phyloP scores from a whole-genome alignment of 2,329 filamentous ascomycete genomes.

The Aspergillus ustus region DNA sequence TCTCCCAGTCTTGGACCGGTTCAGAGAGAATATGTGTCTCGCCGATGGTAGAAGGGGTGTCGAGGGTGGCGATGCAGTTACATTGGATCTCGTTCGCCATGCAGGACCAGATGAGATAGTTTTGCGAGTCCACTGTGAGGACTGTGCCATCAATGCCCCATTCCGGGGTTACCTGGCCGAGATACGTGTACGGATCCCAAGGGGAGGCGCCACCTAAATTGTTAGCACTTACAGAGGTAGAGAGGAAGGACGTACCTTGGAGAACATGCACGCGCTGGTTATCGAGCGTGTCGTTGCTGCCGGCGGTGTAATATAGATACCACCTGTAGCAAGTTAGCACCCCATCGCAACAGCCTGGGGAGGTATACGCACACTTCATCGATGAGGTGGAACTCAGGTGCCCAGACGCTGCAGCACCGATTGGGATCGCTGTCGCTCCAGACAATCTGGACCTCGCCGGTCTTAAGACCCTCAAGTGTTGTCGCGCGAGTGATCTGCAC shows the following conservation, averaged over 20 bases:
- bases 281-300: slow-evolving; percentile 38
- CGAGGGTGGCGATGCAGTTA: slow-evolving; percentile 19
- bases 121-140: slow-evolving; percentile 52
- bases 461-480: slow-evolving; percentile 62
- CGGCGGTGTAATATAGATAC: slow-evolving; percentile 16
- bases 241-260: slow-evolving; percentile 42
- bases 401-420: slow-evolving; percentile 62
- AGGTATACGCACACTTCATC: slow-evolving; percentile 31
- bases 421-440: slow-evolving; percentile 54
- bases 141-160: slow-evolving; percentile 62
- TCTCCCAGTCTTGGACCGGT: slow-evolving; percentile 59
- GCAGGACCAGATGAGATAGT: slow-evolving; percentile 62
- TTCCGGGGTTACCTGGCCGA: slow-evolving; percentile 51
- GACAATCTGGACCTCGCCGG: slow-evolving; percentile 55
- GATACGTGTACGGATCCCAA: slow-evolving; percentile 58
- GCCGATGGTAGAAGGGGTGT: slow-evolving; percentile 40
- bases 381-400: slow-evolving; percentile 60
- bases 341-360: background rate
- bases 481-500: slow-evolving; percentile 59
- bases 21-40: slow-evolving; percentile 55
- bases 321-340: slow-evolving; percentile 1
- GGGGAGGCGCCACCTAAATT: slow-evolving; percentile 53
- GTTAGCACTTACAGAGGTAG: background rate
- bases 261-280: slow-evolving; percentile 59
- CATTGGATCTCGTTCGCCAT: slow-evolving; percentile 48